Evolutionary conservation across 768 basidiomycete genomes (phyloP), one percentile per base, ranked within the genome.

Genomic region (Auricularia cornea): DNA sequence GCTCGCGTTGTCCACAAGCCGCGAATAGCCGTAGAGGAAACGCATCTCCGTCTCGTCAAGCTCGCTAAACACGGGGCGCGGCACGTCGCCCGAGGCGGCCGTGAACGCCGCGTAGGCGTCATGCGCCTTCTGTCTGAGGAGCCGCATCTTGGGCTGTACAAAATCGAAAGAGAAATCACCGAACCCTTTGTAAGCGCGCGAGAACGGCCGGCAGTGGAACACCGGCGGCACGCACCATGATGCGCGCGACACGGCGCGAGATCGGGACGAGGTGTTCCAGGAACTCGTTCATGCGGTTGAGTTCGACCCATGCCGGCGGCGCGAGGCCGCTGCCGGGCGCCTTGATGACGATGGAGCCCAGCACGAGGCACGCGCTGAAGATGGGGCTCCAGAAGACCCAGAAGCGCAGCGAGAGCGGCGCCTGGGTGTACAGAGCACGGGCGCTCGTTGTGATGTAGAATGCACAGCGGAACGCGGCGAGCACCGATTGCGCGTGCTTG

Each of bases 381-480:
- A 81, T 82, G 69, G 88, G 86, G 1, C 86, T 87, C 88, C 88
- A 89, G 32, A 88, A 68, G 29, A 85, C 84, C 86, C 86, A 89
- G 68, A 87, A 86, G 48, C 86, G 77, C 35, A 84, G 80, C 60
- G 87, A 83, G 66, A 84, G 81, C 18, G 76, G 84, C 68, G 84
- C 83, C 62, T 80, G 68, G 11, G 72, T 70, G 65, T 83, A 84
- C 62, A 84, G 80, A 48, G 75, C 68, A 35, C 78, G 79, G 57
- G 87, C 69, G 5, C 79, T 80, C 14, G 69, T 67, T 11, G 88
- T 71, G 59, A 88, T 78, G 28, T 82, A 83, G 66, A 83, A 87
- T 38, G 85, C 86, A 67, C 84, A 84, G 40, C 83, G 80, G 71
- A 86, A 87, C 8, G 85, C 86, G 11, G 86, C 85, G 48, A 88